Evolutionary conservation across 495 filamentous ascomycete species (phyloP).

Genomic region (Penicillium soppii): DNA sequence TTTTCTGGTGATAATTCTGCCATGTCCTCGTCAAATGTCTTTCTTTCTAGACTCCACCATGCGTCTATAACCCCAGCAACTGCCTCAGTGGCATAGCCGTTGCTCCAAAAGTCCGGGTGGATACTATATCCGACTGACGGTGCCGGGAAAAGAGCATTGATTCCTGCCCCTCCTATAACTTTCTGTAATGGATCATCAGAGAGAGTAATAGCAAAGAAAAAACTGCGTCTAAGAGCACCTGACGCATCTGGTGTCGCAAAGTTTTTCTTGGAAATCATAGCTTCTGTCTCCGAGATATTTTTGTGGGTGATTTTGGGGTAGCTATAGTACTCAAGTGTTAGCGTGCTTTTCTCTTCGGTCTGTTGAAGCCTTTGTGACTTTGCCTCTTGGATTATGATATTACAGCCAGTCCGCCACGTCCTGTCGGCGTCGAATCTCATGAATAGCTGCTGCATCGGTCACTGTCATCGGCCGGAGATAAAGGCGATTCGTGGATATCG

Average conservation of each 20-base stretch:
- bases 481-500: conserved; percentile 21
- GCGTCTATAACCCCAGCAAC: conserved; percentile 19
- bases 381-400: conserved; percentile 5
- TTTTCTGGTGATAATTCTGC: conserved; percentile 4
- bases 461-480: conserved; percentile 15
- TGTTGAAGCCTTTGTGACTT: not conserved
- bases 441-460: conserved; percentile 20
- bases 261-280: conserved; percentile 13
- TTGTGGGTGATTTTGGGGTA: conserved; percentile 20
- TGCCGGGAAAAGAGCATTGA: conserved; percentile 25
- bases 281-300: conserved; percentile 19
- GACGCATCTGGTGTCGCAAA: conserved; percentile 28
- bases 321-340: conserved; percentile 4
- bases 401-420: conserved; percentile 32
- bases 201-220: conserved; percentile 19
- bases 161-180: conserved; percentile 20
- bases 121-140: conserved; percentile 29
- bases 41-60: conserved; percentile 24
- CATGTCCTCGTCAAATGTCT: not conserved
- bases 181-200: conserved; percentile 14
- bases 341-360: not conserved
- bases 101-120: conserved; percentile 26
- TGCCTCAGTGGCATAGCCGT: conserved; percentile 22
- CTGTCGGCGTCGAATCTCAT: conserved; percentile 19
- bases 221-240: conserved; percentile 19